These are phyloP conservation scores for Trypanosoma mega DNA, from an alignment of 208 protist genomes.

Conservation along the genomic window DNA sequence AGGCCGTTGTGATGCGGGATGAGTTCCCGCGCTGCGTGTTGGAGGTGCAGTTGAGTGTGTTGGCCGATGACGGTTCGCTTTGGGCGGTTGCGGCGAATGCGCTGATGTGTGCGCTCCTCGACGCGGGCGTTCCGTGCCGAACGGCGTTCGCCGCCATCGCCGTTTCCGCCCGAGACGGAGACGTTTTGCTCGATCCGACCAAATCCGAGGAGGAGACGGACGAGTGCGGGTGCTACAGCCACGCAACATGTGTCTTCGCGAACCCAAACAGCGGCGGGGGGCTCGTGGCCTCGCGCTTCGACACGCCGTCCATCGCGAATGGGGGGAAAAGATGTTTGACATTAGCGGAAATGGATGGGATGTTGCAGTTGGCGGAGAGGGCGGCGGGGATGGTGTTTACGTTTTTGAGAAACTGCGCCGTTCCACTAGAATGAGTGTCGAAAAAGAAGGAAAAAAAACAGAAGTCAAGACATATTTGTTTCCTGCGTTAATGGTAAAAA, in stretches of 20 bases:
- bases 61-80: slow-evolving; percentile 75
- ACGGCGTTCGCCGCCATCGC: slow-evolving; percentile 78
- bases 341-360: slow-evolving; percentile 35
- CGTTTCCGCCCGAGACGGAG: slow-evolving; percentile 30
- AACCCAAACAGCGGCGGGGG: slow-evolving; percentile 49
- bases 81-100: slow-evolving; percentile 72
- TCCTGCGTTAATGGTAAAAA: no score
- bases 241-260: slow-evolving; percentile 63
- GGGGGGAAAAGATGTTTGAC: slow-evolving; percentile 13
- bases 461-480: no score
- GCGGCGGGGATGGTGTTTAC: slow-evolving; percentile 62
- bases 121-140: slow-evolving; percentile 78
- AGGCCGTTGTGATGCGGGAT: slow-evolving; percentile 53
- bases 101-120: slow-evolving; percentile 81
- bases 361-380: slow-evolving; percentile 59
- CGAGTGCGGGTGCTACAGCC: slow-evolving; percentile 19
- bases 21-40: slow-evolving; percentile 63
- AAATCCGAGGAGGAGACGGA: slow-evolving; percentile 48
- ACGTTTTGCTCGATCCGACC: slow-evolving; percentile 61
- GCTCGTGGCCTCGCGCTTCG: slow-evolving; percentile 44
- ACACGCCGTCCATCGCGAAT: slow-evolving; percentile 2
- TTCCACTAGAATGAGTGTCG: slow-evolving; percentile 36
- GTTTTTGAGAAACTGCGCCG: slow-evolving; percentile 77
- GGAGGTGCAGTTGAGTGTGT: slow-evolving; percentile 59
- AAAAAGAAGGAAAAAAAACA: slow-evolving; percentile 6